These are phyloP conservation scores for Lipomyces yamanashiensis DNA, from an alignment of 805 yeast species.

Conservation along the genomic window DNA sequence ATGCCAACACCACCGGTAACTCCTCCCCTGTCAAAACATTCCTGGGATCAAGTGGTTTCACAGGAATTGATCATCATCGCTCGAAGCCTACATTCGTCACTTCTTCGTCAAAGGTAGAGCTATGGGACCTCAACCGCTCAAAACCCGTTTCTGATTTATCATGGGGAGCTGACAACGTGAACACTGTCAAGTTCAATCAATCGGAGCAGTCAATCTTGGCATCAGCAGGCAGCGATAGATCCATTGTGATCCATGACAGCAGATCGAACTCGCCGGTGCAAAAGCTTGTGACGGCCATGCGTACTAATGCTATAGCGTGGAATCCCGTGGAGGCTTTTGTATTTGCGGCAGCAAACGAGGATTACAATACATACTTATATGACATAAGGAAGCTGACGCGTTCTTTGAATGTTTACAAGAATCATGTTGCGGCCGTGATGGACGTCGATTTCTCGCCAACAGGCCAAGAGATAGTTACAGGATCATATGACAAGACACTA, in stretches of 20 bases:
- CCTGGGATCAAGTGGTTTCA: conserved; percentile 81
- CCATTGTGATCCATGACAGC: conserved; percentile 85
- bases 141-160: conserved; percentile 76
- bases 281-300: conserved; percentile 78
- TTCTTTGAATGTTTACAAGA: conserved; percentile 85
- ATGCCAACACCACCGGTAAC: conserved; percentile 52
- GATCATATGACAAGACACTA: conserved; percentile 91
- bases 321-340: conserved; percentile 97
- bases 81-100: conserved; percentile 78
- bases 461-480: conserved; percentile 94
- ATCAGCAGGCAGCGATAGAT: conserved; percentile 87
- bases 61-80: conserved; percentile 84
- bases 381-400: conserved; percentile 92
- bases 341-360: conserved; percentile 91
- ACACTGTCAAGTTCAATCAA: conserved; percentile 80
- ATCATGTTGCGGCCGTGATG: conserved; percentile 94
- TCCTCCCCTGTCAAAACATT: conserved; percentile 71
- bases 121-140: conserved; percentile 89
- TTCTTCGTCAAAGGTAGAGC: conserved; percentile 84
- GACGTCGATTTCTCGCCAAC: conserved; percentile 96
- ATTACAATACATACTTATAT: conserved; percentile 91
- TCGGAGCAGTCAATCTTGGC: conserved; percentile 90
- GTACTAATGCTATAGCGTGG: conserved; percentile 89
- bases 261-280: conserved; percentile 92
- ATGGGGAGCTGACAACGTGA: conserved; percentile 96